Percentiles rank a stretch among this genome's conserved stretches.
Evolutionary conservation across 495 filamentous ascomycete species (phyloP).

Genomic region (Bryoglossum gracile): DNA sequence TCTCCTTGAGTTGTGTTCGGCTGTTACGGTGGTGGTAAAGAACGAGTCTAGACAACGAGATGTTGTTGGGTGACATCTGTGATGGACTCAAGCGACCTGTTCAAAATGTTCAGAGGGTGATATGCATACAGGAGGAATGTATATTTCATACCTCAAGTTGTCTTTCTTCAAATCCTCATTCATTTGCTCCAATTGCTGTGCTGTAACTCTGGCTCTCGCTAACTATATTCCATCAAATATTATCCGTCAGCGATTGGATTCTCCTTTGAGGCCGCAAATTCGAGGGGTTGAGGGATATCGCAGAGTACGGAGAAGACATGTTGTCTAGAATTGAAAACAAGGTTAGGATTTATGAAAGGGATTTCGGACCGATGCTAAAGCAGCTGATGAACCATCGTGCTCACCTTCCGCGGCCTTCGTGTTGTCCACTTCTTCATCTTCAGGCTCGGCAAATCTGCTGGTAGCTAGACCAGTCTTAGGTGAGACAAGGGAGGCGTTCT

Average conservation of each 20-base stretch:
- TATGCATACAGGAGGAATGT: background rate
- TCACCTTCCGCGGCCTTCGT: conserved; percentile 44
- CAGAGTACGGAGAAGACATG: background rate
- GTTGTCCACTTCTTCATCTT: conserved; percentile 20
- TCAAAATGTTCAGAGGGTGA: background rate
- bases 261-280: background rate
- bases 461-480: conserved; percentile 32
- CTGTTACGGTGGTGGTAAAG: too few relatives aligned
- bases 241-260: conserved; percentile 4
- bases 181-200: conserved; percentile 38
- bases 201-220: conserved; percentile 37
- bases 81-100: conserved; percentile 21
- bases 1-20: too few relatives aligned
- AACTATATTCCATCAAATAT: conserved; percentile 32
- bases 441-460: conserved; percentile 36
- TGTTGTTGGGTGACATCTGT: conserved; percentile 13
- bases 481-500: conserved; percentile 9
- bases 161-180: conserved; percentile 40
- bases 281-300: background rate
- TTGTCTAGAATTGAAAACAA: conserved; percentile 17
- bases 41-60: too few relatives aligned
- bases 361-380: conserved; percentile 48
- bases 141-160: conserved; percentile 30
- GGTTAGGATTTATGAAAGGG: conserved; percentile 38
- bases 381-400: conserved; percentile 46